A percentile compares a stretch with the other conserved stretches of the same genome.
Conservation (phyloP, 1,284 basidiomycete genomes). For the Agroathelia rolfsii region DNA sequence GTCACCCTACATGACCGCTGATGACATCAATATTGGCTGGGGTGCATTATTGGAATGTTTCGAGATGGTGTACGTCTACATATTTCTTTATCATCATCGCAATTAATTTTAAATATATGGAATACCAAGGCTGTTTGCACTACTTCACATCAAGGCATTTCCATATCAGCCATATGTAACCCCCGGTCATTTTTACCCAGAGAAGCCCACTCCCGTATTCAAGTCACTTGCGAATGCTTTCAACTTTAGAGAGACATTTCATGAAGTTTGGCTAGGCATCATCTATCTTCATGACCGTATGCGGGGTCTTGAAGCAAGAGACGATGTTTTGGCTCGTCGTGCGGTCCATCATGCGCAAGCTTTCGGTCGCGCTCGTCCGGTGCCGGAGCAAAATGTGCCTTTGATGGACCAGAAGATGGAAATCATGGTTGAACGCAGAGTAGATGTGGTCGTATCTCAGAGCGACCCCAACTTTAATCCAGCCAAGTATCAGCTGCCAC, state of each 20-base stretch:
- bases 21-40: slow-evolving; percentile 67
- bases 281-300: slow-evolving; percentile 44
- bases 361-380: slow-evolving; percentile 32
- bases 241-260: slow-evolving; percentile 57
- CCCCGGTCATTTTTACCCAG: slow-evolving; percentile 17
- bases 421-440: no score
- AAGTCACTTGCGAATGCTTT: slow-evolving; percentile 52
- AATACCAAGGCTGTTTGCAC: slow-evolving; percentile 51
- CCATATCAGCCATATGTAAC: slow-evolving; percentile 55
- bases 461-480: no score
- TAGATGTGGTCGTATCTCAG: no score
- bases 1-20: slow-evolving; percentile 62
- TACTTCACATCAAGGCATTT: slow-evolving; percentile 69
- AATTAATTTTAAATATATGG: slow-evolving; percentile 8
- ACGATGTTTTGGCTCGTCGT: slow-evolving; percentile 38
- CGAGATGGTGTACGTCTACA: slow-evolving; percentile 63
- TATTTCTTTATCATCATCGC: background rate
- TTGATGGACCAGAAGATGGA: no score
- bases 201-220: slow-evolving; percentile 35
- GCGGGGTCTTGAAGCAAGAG: slow-evolving; percentile 35
- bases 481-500: no score
- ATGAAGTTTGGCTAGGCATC: slow-evolving; percentile 45
- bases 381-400: no score
- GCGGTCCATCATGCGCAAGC: slow-evolving; percentile 37
- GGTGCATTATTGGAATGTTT: slow-evolving; percentile 61